phyloP scores from a whole-genome alignment of 1,139 yeast species.

The Meyerozyma sp. region DNA sequence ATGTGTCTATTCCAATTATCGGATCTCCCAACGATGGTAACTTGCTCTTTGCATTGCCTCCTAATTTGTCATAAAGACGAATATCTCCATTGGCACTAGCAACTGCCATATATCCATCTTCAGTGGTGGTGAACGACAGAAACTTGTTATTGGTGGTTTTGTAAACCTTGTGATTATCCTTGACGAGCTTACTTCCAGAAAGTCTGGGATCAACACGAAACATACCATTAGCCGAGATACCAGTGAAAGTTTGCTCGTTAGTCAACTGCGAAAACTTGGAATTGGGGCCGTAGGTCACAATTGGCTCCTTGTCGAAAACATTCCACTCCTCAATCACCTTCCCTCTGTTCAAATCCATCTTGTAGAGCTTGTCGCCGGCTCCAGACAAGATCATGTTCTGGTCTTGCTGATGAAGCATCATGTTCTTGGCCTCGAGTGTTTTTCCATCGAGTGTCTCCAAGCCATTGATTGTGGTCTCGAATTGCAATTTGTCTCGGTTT shows the following conservation, averaged over 20 bases:
- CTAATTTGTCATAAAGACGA: constrained; percentile 64
- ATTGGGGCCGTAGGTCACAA: constrained; percentile 61
- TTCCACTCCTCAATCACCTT: constrained; percentile 81
- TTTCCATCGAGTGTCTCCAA: constrained; percentile 52
- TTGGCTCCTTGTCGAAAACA: constrained; percentile 35
- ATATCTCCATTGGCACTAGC: constrained; percentile 75
- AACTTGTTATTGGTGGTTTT: constrained; percentile 55
- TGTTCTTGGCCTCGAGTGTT: constrained; percentile 51
- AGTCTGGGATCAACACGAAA: constrained; percentile 79
- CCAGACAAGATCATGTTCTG: constrained; percentile 61
- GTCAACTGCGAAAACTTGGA: constrained; percentile 70
- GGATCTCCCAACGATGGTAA: constrained; percentile 81
- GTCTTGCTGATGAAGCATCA: constrained; percentile 77
- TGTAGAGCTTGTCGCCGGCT: constrained; percentile 45
- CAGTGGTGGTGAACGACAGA: constrained; percentile 66
- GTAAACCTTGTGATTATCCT: constrained; percentile 37
- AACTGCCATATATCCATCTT: constrained; percentile 67
- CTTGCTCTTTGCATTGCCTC: constrained; percentile 68
- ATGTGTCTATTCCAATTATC: constrained; percentile 59
- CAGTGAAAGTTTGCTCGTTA: constrained; percentile 67
- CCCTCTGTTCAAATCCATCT: constrained; percentile 78
- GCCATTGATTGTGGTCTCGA: constrained; percentile 61
- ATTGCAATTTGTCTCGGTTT: constrained; percentile 51
- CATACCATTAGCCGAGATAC: constrained; percentile 58
- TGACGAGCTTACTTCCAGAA: constrained; percentile 46